Percentiles rank a stretch among this genome's conserved stretches.
phyloP scores from a whole-genome alignment of 2,329 filamentous ascomycete species.

The Hymenoscyphus linearis region DNA sequence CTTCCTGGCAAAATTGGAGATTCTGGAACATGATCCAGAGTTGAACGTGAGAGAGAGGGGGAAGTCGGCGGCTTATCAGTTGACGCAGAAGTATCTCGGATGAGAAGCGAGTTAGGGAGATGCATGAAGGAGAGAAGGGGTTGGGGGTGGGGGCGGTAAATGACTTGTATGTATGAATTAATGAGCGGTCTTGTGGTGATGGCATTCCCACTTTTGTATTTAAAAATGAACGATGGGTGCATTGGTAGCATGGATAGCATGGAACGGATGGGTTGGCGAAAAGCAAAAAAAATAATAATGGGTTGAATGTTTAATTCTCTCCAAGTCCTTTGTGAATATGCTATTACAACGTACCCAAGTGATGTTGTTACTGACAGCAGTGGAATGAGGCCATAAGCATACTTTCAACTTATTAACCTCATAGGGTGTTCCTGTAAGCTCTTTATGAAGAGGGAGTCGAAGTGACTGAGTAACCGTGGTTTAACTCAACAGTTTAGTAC shows the following conservation, averaged over 20 bases:
- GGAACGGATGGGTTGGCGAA: neutral
- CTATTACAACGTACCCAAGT: no score
- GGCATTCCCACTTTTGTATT: neutral
- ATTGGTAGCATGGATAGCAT: no score
- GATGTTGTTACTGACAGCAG: no score
- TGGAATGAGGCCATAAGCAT: no score
- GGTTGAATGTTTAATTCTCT: no score
- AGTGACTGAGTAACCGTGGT: no score
- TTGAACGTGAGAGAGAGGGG: conserved; percentile 79
- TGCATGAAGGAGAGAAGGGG: neutral
- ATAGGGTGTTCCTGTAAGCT: no score
- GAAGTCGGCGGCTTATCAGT: conserved; percentile 71
- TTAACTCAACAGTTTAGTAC: no score
- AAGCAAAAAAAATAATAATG: neutral
- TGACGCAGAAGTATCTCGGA: conserved; percentile 38
- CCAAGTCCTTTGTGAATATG: no score
- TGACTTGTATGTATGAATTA: neutral
- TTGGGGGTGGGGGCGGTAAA: neutral
- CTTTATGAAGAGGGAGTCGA: no score
- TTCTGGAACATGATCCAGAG: conserved; percentile 63
- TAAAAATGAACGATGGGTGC: neutral
- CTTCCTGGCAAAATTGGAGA: conserved; percentile 60
- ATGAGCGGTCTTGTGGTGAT: neutral
- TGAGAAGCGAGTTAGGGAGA: neutral
- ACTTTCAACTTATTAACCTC: no score